phyloP scores from a whole-genome alignment of 805 yeast species.

The Yarrowia sp. region DNA sequence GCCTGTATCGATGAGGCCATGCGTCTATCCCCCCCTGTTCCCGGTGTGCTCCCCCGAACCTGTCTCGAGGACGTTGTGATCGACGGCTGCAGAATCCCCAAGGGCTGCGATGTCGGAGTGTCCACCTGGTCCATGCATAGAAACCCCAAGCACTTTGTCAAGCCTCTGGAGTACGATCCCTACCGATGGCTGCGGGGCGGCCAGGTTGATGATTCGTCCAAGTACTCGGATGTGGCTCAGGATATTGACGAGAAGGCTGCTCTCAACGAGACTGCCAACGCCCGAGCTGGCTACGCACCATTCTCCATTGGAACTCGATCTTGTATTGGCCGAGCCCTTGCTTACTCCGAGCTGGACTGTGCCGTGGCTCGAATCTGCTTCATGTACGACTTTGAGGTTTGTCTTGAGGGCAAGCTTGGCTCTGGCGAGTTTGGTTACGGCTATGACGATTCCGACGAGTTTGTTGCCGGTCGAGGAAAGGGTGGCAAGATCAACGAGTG shows the following conservation, averaged over 20 bases:
- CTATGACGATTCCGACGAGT: slow-evolving; percentile 22
- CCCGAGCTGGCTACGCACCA: slow-evolving; percentile 27
- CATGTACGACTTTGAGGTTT: slow-evolving; percentile 28
- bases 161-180: slow-evolving; percentile 27
- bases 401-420: slow-evolving; percentile 27
- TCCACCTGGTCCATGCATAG: slow-evolving; percentile 24
- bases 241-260: neutral
- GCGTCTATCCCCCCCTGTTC: slow-evolving; percentile 30
- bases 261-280: slow-evolving; percentile 11
- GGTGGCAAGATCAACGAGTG: slow-evolving; percentile 23
- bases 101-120: slow-evolving; percentile 28
- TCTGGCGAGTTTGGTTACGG: slow-evolving; percentile 27
- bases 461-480: slow-evolving; percentile 26
- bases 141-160: slow-evolving; percentile 24
- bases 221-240: slow-evolving; percentile 5
- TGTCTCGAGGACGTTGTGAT: slow-evolving; percentile 23
- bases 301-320: slow-evolving; percentile 29
- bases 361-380: slow-evolving; percentile 28
- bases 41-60: slow-evolving; percentile 29
- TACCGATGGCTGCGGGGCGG: slow-evolving; percentile 28
- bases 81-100: slow-evolving; percentile 26
- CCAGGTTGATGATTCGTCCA: slow-evolving; percentile 12
- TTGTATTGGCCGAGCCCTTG: slow-evolving; percentile 28
- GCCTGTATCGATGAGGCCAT: slow-evolving; percentile 30
- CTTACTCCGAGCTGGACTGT: slow-evolving; percentile 28